These are phyloP conservation scores for Botrytis paeoniae DNA, from an alignment of 2,329 filamentous ascomycete species.

Conservation along the genomic window DNA sequence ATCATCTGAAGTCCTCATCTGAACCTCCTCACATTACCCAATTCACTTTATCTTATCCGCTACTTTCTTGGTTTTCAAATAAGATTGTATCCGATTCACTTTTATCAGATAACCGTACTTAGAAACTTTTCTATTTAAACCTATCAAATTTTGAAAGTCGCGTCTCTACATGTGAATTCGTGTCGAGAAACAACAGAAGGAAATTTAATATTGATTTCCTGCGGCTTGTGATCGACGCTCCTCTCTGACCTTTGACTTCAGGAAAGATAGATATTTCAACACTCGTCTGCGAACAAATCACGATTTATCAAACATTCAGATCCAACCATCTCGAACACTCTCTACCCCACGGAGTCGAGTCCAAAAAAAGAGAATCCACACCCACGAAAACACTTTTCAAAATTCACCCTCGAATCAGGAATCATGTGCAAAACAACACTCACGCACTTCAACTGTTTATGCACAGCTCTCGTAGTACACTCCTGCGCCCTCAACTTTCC, in stretches of 20 bases:
- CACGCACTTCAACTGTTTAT: neutral
- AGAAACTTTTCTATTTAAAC: no score
- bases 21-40: fast-evolving
- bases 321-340: neutral
- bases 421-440: slow-evolving; percentile 9
- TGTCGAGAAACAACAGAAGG: no score
- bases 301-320: neutral
- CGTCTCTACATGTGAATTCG: neutral
- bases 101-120: neutral
- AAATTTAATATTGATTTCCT: neutral
- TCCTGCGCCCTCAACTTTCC: neutral
- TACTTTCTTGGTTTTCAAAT: neutral
- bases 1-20: neutral
- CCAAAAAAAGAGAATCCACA: neutral
- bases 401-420: neutral
- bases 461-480: neutral
- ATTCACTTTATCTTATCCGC: neutral
- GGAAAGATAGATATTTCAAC: neutral
- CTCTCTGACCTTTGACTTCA: no score
- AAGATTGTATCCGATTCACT: neutral
- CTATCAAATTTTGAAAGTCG: no score
- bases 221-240: neutral
- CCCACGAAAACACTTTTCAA: neutral
- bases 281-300: neutral
- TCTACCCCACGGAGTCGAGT: neutral